A percentile compares a stretch with the other conserved stretches of the same genome.
These are phyloP conservation scores for Candolleomyces efflorescens DNA, from an alignment of 768 basidiomycete genomes.

Conservation along the genomic window DNA sequence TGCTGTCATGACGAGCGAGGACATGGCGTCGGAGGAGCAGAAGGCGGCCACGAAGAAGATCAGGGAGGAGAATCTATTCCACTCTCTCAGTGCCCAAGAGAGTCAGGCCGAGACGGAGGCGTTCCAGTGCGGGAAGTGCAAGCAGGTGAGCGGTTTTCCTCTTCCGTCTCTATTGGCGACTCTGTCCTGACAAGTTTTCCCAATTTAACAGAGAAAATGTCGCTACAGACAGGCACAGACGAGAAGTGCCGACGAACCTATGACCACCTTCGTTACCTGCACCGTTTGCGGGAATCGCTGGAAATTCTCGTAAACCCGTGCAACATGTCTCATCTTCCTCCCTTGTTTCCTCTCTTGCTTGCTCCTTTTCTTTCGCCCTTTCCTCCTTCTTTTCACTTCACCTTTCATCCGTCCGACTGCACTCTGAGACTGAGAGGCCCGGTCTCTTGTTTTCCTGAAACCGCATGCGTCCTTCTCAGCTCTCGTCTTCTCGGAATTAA, in stretches of 20 bases:
- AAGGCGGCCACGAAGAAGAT: constrained; percentile 82
- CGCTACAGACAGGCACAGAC: constrained; percentile 96
- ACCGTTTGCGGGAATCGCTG: constrained; percentile 51
- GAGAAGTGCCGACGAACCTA: constrained; percentile 95
- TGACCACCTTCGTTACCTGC: constrained; percentile 61
- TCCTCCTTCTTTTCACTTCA: too few relatives aligned
- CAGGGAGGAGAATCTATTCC: constrained; percentile 81
- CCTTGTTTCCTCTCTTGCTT: too few relatives aligned
- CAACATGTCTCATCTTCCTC: too few relatives aligned
- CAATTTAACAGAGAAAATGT: constrained; percentile 80
- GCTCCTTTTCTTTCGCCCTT: too few relatives aligned
- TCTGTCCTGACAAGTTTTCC: too few relatives aligned
- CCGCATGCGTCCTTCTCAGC: too few relatives aligned
- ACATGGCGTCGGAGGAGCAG: constrained; percentile 94
- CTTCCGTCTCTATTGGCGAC: too few relatives aligned
- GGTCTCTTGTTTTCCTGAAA: too few relatives aligned
- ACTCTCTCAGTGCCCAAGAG: constrained; percentile 85
- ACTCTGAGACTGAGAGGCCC: too few relatives aligned
- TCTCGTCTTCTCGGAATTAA: too few relatives aligned
- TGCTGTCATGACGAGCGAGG: constrained; percentile 81
- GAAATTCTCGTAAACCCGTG: constrained; percentile 33
- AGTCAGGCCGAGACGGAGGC: constrained; percentile 94
- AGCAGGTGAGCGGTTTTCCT: too few relatives aligned
- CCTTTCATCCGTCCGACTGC: too few relatives aligned
- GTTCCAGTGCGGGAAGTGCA: constrained; percentile 96